A percentile compares a stretch with the other conserved stretches of the same genome.
Evolutionary conservation across 768 basidiomycete species (phyloP).

Genomic region (Rhodotorula babjevae): DNA sequence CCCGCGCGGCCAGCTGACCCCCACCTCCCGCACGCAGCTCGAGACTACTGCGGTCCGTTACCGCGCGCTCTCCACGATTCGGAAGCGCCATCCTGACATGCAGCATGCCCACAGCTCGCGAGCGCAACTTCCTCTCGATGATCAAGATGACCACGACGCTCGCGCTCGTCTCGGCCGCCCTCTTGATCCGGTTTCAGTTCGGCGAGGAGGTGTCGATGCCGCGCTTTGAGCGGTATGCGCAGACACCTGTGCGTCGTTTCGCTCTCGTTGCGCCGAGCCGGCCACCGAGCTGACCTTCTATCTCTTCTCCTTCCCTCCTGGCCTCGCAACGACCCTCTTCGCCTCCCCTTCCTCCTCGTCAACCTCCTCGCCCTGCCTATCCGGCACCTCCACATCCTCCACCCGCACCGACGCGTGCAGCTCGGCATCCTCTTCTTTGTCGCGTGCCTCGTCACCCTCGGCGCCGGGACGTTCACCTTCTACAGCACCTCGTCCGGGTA

Average conservation of each 20-base stretch:
- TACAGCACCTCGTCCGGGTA: background rate
- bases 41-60: slow-evolving; percentile 30
- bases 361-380: no score
- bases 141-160: slow-evolving; percentile 26
- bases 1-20: background rate
- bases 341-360: no score
- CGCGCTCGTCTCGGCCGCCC: slow-evolving; percentile 17
- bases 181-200: slow-evolving; percentile 36
- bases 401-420: background rate
- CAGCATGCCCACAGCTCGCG: slow-evolving; percentile 16
- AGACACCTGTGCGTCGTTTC: slow-evolving; percentile 5
- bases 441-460: slow-evolving; percentile 5
- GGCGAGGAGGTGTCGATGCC: slow-evolving; percentile 9
- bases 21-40: slow-evolving; percentile 5
- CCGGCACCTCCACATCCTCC: no score
- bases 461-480: background rate
- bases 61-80: background rate
- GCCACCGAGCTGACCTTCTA: no score
- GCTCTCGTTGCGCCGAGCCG: background rate
- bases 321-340: background rate
- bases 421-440: slow-evolving; percentile 35
- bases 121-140: slow-evolving; percentile 35
- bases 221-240: slow-evolving; percentile 1
- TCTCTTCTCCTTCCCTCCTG: background rate
- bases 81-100: no score